Base-by-base conservation (phyloP, 1,139 yeast species). In the Kodamaea ohmeri region DNA sequence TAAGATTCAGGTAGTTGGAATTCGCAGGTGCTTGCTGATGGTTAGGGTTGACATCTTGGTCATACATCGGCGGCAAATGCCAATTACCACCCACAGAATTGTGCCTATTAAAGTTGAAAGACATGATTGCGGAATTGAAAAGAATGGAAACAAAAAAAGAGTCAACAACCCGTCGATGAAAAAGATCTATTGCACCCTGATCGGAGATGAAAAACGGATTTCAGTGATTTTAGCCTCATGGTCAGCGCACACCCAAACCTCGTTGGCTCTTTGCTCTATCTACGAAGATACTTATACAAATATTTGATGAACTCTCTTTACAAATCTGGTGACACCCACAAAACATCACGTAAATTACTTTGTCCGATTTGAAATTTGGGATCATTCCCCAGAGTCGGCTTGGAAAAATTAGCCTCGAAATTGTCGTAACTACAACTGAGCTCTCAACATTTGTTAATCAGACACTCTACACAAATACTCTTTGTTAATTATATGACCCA, bases 11-110 rank as follows among this genome's bases (percentile, higher is more conserved):
- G 31, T 37, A 26, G 59, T 32, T 32, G 30, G 17, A n/a, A 17
- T 17, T 22, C 7, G 29, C 18, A 8, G 35, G 12, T n/a, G 16
- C 6, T 12, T 33, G 35, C 6, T 14, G n/a, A n/a, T n/a, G 19
- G 19, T 31, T 21, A 8, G 19, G 12, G 8, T 31, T 31, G 4
- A 18, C 26, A 5, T 31, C 34, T 15, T 31, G 34, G 25, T 31
- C 34, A 17, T 49, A 56, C 19, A 58, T 60, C 3, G 63, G 63
- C 13, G 63, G 65, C 40, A 63, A 47, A 41, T 58, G 67, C 73
- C 73, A 68, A 47, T 56, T 65, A 5, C 73, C 73, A 9, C 74
- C 73, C 25, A 67, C 58, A 11, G 73, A 67, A 43, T 61, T 67
- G 50, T 67, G 73, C 39, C 73, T 53, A 49, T 55, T 60, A 50